Evolutionary conservation across 2,329 filamentous ascomycete genomes (phyloP), one percentile per base, ranked within the genome.

Genomic region (Fusarium continuum): DNA sequence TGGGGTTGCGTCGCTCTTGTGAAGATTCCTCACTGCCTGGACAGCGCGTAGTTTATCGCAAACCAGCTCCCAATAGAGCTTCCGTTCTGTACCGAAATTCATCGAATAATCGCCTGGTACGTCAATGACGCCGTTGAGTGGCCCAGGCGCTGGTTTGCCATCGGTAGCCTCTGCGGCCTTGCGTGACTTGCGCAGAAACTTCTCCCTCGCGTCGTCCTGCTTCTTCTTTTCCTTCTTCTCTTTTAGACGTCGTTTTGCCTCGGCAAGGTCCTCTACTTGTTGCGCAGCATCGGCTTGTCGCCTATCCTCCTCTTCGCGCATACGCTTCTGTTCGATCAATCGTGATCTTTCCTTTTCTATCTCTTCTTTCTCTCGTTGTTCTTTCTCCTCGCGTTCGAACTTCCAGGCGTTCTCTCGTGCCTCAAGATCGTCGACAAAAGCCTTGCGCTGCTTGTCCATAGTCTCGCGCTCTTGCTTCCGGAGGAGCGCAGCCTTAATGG

Each of bases 351-450:
- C 78, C 49, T 73, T 74, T 47, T 78, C 73, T 35, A 79, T 56
- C 36, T 68, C 67, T n/a, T 78, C 73, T 40, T 70, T 70, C 6
- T 73, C 70, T 8, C 61, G 62, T 49, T 78, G 73, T 39, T 79
- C 75, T 50, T 76, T 77, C 11, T 76, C 83, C 28, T 80, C 83
- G 77, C 83, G 83, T 59, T 86, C 79, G 36, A 85, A 78, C 72
- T 86, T 88, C 46, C 87, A 80, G 4, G 88, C 88, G 25, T 85
- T 80, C 76, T 97, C 94, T 17, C 91, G 82, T 22, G 86, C 84
- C 77, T 97, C 93, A 45, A 98, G 79, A 72, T 97, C 93, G 72
- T 96, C 92, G 65, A 91, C 91, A 85, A 96, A 91, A 67, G 87
- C 84, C 72, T 91, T 82, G 68, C 90, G 82, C 75, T 88, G 85